Conservation (phyloP, 371 early-diverging fungal species). For the Lichtheimia ramosa region DNA sequence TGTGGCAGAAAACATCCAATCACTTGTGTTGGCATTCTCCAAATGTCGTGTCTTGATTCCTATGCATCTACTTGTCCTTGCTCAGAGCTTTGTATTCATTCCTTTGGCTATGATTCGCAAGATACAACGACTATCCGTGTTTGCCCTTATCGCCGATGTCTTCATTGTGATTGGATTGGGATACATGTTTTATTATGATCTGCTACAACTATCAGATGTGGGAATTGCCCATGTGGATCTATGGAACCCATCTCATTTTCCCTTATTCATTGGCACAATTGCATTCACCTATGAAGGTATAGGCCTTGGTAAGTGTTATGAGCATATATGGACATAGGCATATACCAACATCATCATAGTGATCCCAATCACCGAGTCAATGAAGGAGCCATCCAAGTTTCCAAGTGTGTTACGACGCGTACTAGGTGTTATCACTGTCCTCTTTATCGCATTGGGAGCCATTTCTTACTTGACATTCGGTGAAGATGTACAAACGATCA, state of each 20-base stretch:
- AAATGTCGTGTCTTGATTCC: slow-evolving; percentile 56
- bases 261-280: slow-evolving; percentile 87
- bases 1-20: slow-evolving; percentile 80
- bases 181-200: slow-evolving; percentile 77
- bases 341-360: slow-evolving; percentile 17
- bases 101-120: slow-evolving; percentile 83
- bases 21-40: slow-evolving; percentile 63
- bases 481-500: slow-evolving; percentile 72
- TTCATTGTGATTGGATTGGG: slow-evolving; percentile 81
- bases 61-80: slow-evolving; percentile 61
- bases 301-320: slow-evolving; percentile 60
- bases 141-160: slow-evolving; percentile 82
- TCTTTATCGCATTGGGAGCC: slow-evolving; percentile 78
- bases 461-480: slow-evolving; percentile 84
- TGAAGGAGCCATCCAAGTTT: slow-evolving; percentile 83
- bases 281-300: slow-evolving; percentile 91
- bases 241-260: slow-evolving; percentile 72
- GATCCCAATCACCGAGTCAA: slow-evolving; percentile 71
- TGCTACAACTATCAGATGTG: slow-evolving; percentile 49
- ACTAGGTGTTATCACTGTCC: slow-evolving; percentile 64
- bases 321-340: neutral
- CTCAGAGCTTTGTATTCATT: slow-evolving; percentile 76
- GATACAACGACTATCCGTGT: slow-evolving; percentile 76
- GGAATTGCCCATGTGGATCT: slow-evolving; percentile 62
- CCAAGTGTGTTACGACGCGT: slow-evolving; percentile 65